Base-by-base conservation (phyloP, 2,329 filamentous ascomycete genomes). In the Beauveria caledonica region DNA sequence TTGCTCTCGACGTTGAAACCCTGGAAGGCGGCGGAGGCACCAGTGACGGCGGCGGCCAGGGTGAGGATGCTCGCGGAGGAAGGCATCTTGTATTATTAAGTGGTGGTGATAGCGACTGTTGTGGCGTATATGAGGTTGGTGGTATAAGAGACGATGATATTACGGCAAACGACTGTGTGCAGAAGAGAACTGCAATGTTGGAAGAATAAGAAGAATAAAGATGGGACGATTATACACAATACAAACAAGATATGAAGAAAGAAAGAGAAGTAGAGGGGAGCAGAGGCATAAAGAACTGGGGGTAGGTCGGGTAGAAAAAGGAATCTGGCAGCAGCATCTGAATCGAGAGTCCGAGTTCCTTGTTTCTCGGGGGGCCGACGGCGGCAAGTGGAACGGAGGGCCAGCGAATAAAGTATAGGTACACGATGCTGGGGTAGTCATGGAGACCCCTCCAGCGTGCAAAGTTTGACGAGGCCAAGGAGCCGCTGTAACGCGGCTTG, bases 1-100 rank as follows among this genome's bases (percentile, higher is more conserved):
- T 79, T 73, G 63, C 85, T 81, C 67, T 84, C 82, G 65, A 89
- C 90, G 80, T 90, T 90, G 83, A 90, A 90, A 66, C 89, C 89
- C 64, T 84, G 79, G 71, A 76, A 74, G 53, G 71, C 72, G 53
- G 77, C 77, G 45, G 64, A 68, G 63, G 68, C 71, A 46, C 71
- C 65, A 21, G 72, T 69, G 29, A 73, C 62, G 63, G 70, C 70
- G 55, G 71, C 68, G 36, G 72, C 71, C 60, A 78, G 61, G 52
- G 70, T 66, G 53, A 75, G 64, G 5, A 77, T 65, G 48, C 57
- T 68, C 15, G 66, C 66, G 33, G 71, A 70, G 33, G 71, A 71
- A 64, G 68, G 71, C 72, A 74, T 74, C 25, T 56, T 68, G 63
- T 44, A 17, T 52, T 54, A 60, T 23, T 17, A 42, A n/a, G n/a